Conservation (phyloP, 352 stramenopile genomes). For the Phytopythium sindhum region DNA sequence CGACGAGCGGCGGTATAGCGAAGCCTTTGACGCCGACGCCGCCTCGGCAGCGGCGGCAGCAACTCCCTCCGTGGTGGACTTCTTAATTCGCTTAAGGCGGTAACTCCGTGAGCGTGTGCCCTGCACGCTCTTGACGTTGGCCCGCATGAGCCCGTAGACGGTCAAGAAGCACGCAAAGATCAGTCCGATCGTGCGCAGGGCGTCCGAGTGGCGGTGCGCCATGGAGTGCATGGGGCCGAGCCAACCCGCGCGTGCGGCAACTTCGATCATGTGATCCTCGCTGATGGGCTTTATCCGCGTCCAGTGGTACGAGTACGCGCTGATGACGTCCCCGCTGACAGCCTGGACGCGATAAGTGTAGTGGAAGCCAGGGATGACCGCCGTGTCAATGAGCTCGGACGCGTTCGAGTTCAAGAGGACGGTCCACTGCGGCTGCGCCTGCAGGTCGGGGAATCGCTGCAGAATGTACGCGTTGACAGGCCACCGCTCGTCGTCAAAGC, state of each 20-base stretch:
- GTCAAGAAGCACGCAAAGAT: constrained; percentile 55
- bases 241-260: not conserved
- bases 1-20: constrained; percentile 22
- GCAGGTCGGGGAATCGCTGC: constrained; percentile 34
- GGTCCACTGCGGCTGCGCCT: constrained; percentile 30
- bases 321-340: constrained; percentile 33
- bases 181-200: constrained; percentile 37
- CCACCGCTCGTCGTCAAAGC: constrained; percentile 37
- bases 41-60: not conserved
- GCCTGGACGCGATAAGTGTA: constrained; percentile 49
- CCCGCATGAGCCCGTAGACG: constrained; percentile 50
- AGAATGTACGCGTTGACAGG: constrained; percentile 42
- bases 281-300: constrained; percentile 7
- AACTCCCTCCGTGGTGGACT: constrained; percentile 28
- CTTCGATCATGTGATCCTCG: constrained; percentile 6
- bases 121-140: constrained; percentile 47
- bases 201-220: constrained; percentile 22
- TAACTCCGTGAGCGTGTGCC: constrained; percentile 42
- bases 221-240: constrained; percentile 6
- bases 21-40: constrained; percentile 8
- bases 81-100: constrained; percentile 49
- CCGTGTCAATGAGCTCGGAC: constrained; percentile 27
- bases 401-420: constrained; percentile 39
- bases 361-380: constrained; percentile 21
- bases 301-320: constrained; percentile 45